A percentile compares a stretch with the other conserved stretches of the same genome.
Evolutionary conservation across 805 yeast genomes (phyloP).

Genomic region (Jamesozyma piceae): DNA sequence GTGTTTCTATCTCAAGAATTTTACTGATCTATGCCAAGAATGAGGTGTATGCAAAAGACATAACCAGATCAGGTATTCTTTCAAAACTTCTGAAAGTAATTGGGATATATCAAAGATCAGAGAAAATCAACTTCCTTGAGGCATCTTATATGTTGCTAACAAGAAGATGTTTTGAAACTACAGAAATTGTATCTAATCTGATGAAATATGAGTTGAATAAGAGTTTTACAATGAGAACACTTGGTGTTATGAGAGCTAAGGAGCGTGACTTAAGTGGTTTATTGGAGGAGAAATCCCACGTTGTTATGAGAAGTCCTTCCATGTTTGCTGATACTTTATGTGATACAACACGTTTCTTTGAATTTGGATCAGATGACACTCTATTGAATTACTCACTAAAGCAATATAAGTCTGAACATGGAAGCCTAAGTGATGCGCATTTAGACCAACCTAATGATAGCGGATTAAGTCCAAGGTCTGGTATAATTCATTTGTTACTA

Average conservation of each 20-base stretch:
- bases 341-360: slow-evolving; percentile 35
- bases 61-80: slow-evolving; percentile 42
- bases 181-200: slow-evolving; percentile 38
- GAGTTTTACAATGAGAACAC: slow-evolving; percentile 32
- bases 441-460: slow-evolving; percentile 7
- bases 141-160: slow-evolving; percentile 44
- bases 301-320: slow-evolving; percentile 40
- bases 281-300: slow-evolving; percentile 42
- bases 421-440: slow-evolving; percentile 6
- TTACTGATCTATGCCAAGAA: slow-evolving; percentile 45
- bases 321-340: slow-evolving; percentile 39
- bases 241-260: slow-evolving; percentile 25
- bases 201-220: slow-evolving; percentile 44
- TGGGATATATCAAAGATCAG: slow-evolving; percentile 30
- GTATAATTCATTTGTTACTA: slow-evolving; percentile 54
- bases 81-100: slow-evolving; percentile 39
- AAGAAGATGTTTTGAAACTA: slow-evolving; percentile 63
- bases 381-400: slow-evolving; percentile 21
- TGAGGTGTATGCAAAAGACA: slow-evolving; percentile 31
- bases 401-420: slow-evolving; percentile 15
- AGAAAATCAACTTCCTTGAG: slow-evolving; percentile 36
- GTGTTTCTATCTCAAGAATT: slow-evolving; percentile 45
- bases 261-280: slow-evolving; percentile 39
- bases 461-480: slow-evolving; percentile 32
- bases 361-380: slow-evolving; percentile 35